phyloP scores from a whole-genome alignment of 2,329 filamentous ascomycete genomes.

The Tolypocladium inflatum region DNA sequence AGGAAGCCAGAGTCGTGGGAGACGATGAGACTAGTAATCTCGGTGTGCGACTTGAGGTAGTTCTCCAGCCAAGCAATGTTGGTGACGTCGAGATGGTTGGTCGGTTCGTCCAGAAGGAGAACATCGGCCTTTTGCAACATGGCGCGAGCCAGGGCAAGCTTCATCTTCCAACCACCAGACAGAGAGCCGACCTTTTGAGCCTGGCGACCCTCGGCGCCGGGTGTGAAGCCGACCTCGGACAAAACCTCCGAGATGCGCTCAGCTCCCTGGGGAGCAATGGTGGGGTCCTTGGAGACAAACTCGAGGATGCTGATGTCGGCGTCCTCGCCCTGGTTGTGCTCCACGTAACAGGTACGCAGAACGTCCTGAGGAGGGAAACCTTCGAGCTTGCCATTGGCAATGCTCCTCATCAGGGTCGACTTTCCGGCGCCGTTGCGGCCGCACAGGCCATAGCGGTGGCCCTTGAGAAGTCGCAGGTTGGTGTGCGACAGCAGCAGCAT shows the following conservation, averaged over 20 bases:
- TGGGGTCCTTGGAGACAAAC: conserved; percentile 82
- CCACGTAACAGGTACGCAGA: conserved; percentile 92
- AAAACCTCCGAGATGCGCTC: conserved; percentile 80
- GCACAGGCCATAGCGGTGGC: conserved; percentile 93
- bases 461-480: conserved; percentile 87
- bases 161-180: conserved; percentile 99
- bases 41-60: conserved; percentile 89
- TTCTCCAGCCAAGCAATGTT: conserved; percentile 95
- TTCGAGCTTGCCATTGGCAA: conserved; percentile 90
- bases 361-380: conserved; percentile 91
- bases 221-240: conserved; percentile 85
- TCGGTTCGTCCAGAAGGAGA: conserved; percentile 92
- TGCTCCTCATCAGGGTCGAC: conserved; percentile 97
- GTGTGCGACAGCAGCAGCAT: conserved; percentile 96
- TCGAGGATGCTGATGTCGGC: conserved; percentile 93
- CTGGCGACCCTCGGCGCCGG: conserved; percentile 82
- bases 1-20: conserved; percentile 97
- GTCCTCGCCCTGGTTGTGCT: conserved; percentile 98
- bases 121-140: conserved; percentile 98
- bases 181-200: conserved; percentile 84
- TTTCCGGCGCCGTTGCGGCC: conserved; percentile 96
- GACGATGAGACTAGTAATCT: conserved; percentile 95
- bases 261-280: conserved; percentile 66
- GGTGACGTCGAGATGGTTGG: conserved; percentile 92
- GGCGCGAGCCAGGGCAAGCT: conserved; percentile 87